Evolutionary conservation across 2,329 filamentous ascomycete species (phyloP).

Genomic region (Pseudogymnoascus sp.): DNA sequence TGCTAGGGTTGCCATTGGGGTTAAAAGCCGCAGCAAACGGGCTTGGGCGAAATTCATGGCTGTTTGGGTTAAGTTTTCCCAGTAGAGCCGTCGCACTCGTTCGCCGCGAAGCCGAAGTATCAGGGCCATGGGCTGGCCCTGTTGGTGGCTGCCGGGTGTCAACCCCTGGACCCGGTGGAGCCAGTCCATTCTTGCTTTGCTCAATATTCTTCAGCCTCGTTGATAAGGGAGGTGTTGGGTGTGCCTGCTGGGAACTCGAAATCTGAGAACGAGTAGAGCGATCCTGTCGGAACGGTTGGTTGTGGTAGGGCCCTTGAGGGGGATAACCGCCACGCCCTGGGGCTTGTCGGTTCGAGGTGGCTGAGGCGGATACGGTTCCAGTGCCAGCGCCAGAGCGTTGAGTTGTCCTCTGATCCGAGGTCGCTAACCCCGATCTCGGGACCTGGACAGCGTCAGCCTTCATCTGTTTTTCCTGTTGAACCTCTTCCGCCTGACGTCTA

Average conservation of each 20-base stretch:
- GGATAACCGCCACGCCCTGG: conserved; percentile 31
- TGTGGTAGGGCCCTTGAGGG: conserved; percentile 34
- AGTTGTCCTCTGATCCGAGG: conserved; percentile 33
- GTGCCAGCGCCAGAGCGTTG: conserved; percentile 39
- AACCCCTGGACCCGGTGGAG: conserved; percentile 38
- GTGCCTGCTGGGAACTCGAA: not conserved
- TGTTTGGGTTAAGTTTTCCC: conserved; percentile 57
- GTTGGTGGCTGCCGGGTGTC: conserved; percentile 68
- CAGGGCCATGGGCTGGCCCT: conserved; percentile 56
- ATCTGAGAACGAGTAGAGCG: conserved; percentile 20
- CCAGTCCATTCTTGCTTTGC: conserved; percentile 10
- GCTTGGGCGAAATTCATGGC: conserved; percentile 77
- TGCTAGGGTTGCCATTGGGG: conserved; percentile 54
- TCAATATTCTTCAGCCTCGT: conserved; percentile 24
- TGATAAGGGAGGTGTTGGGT: conserved; percentile 17
- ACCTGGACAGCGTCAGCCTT: conserved; percentile 35
- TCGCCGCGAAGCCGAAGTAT: conserved; percentile 48
- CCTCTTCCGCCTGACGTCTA: conserved; percentile 63
- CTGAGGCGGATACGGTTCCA: conserved; percentile 26
- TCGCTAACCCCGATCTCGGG: conserved; percentile 10
- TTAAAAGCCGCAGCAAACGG: conserved; percentile 76
- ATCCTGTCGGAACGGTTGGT: conserved; percentile 30
- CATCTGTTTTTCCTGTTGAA: conserved; percentile 29
- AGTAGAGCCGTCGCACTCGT: conserved; percentile 45
- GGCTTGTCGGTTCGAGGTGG: conserved; percentile 22